phyloP scores from a whole-genome alignment of 2,329 filamentous ascomycete species.

The Aspergillus flavus region DNA sequence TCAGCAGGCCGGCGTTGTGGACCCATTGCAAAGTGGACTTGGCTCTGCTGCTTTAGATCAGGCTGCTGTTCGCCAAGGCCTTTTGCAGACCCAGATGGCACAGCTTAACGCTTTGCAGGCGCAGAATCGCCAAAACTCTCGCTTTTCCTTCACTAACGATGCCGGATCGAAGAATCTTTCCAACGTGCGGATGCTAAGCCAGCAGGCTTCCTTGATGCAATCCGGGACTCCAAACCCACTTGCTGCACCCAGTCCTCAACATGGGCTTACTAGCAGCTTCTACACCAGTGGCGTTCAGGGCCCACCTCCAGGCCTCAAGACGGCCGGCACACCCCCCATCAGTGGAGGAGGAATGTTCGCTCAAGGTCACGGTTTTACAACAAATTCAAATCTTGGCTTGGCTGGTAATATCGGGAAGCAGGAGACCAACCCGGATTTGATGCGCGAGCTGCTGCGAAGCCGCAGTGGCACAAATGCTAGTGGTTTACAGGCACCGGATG shows the following conservation, averaged over 20 bases:
- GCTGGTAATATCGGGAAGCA: conserved; percentile 65
- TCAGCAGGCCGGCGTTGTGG: conserved; percentile 61
- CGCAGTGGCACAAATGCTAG: conserved; percentile 61
- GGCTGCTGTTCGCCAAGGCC: conserved; percentile 45
- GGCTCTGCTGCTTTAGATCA: conserved; percentile 42
- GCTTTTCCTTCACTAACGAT: conserved; percentile 87
- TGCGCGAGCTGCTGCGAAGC: conserved; percentile 79
- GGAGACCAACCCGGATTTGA: conserved; percentile 72
- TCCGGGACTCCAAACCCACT: conserved; percentile 41
- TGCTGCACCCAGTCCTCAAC: conserved; percentile 41
- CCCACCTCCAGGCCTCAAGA: conserved; percentile 92
- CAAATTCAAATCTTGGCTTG: conserved; percentile 64
- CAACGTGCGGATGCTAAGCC: conserved; percentile 59
- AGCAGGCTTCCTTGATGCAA: conserved; percentile 50
- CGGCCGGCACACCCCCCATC: conserved; percentile 88
- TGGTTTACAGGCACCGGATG: conserved; percentile 74
- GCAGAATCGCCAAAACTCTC: conserved; percentile 80
- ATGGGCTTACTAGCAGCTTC: conserved; percentile 64
- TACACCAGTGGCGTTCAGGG: conserved; percentile 86
- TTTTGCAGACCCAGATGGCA: conserved; percentile 51
- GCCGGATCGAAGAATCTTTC: conserved; percentile 54
- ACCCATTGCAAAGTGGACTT: conserved; percentile 38
- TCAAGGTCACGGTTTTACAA: conserved; percentile 80
- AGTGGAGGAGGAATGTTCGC: conserved; percentile 81
- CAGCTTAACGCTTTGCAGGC: conserved; percentile 61